Evolutionary conservation across 768 basidiomycete species (phyloP), one percentile per base, ranked within the genome.

Genomic region (Agaricus subrufescens): DNA sequence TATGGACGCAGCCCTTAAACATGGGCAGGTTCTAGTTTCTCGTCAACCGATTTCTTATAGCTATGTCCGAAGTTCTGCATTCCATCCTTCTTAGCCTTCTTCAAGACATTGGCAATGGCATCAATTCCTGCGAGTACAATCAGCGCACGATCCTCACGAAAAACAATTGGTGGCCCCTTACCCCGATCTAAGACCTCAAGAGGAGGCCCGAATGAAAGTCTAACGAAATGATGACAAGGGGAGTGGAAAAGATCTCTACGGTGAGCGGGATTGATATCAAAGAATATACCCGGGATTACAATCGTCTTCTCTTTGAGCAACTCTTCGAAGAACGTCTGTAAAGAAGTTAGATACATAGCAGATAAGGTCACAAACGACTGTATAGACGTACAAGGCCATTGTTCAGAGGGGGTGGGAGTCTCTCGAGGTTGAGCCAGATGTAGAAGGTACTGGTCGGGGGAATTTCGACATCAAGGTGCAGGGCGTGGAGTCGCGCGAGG

Each of bases 281-380:
- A 93, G 76, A 93, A 94, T 62, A 90, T 90, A 10, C 94, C 94
- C 4, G 93, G 92, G 46, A 94, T 91, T 53, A 92, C 89, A 60
- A 94, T 94, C 9, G 91, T 89, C 71, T 91, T 80, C 71, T 91
- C 89, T 71, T 94, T 96, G 52, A 96, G 78, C 44, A 94, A 75
- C 70, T 94, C 94, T 65, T 96, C 94, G 66, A 98, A 98, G 83
- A 98, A 96, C 4, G 90, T 91, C 82, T 86, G 38, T 2, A 45
- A 8, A 19, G 30, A 44, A 40, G 27, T 19, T 19, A 19, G 19
- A 19, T 19, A 19, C 19, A 19, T 19, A 19, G 31, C 34, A 10
- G 54, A 14, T 5, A 38, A 39, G 23, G 39, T 46, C 31, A 46
- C 38, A 29, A 12, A 40, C 9, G 15, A 42, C 14, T 14, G 19